phyloP scores from a whole-genome alignment of 805 yeast species.

The Candida insectalens region DNA sequence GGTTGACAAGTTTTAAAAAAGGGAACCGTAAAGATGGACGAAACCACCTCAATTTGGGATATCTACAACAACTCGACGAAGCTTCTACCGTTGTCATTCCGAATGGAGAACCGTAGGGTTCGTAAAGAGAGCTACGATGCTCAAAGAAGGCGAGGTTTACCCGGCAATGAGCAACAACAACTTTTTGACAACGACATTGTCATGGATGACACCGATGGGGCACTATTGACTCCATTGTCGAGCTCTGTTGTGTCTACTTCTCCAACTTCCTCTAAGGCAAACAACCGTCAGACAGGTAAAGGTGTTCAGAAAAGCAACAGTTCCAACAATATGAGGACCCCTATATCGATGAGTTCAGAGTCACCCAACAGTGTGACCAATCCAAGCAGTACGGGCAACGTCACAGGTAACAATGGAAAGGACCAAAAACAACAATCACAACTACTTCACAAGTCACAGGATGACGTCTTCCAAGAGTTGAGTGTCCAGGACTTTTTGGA shows the following conservation, averaged over 20 bases:
- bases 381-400: constrained; percentile 1
- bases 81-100: constrained; percentile 23
- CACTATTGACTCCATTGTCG: constrained; percentile 14
- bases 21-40: constrained; percentile 10
- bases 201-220: constrained; percentile 7
- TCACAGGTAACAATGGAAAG: background rate
- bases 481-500: constrained; percentile 18
- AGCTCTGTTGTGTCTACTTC: constrained; percentile 4
- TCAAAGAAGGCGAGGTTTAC: constrained; percentile 8
- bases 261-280: constrained; percentile 4
- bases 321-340: constrained; percentile 13
- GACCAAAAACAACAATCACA: background rate
- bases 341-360: constrained; percentile 11
- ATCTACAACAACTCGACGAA: constrained; percentile 24
- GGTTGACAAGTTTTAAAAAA: background rate
- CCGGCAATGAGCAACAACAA: constrained; percentile 2
- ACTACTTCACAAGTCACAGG: background rate
- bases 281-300: background rate
- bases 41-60: constrained; percentile 26
- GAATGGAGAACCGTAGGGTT: constrained; percentile 22
- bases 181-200: constrained; percentile 5
- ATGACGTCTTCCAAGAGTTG: constrained; percentile 4
- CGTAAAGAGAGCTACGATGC: constrained; percentile 20
- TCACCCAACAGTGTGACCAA: constrained; percentile 6
- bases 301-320: constrained; percentile 2